phyloP scores from a whole-genome alignment of 108 stramenopile species.

The Nitzschia putrida region DNA sequence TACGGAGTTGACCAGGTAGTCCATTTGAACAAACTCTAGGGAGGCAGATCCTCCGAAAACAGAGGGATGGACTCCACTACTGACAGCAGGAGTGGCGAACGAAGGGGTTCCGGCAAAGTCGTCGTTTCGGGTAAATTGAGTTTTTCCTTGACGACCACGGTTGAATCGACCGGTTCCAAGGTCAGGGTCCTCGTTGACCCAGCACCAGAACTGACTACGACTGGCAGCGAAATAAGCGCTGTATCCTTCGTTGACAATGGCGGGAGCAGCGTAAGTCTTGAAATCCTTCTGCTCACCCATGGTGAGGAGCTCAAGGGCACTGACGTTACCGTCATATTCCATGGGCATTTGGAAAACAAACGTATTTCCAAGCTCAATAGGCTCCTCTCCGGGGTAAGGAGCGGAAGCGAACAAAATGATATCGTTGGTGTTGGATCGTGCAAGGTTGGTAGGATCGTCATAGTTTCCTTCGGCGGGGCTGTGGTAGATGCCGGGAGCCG shows the following conservation, averaged over 20 bases:
- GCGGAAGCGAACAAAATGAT: slow-evolving; percentile 37
- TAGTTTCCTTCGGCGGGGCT: slow-evolving; percentile 41
- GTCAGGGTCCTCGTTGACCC: slow-evolving; percentile 11
- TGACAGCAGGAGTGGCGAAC: slow-evolving; percentile 22
- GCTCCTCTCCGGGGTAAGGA: slow-evolving; percentile 8
- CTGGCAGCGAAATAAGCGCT: slow-evolving; percentile 32
- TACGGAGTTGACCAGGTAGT: slow-evolving; percentile 4
- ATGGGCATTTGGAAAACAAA: slow-evolving; percentile 46
- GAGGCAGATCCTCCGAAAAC: slow-evolving; percentile 35
- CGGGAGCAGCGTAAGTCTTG: slow-evolving; percentile 39
- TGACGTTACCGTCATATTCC: slow-evolving; percentile 18
- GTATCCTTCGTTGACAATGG: slow-evolving; percentile 35
- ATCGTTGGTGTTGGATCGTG: slow-evolving; percentile 42
- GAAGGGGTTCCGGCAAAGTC: slow-evolving; percentile 21
- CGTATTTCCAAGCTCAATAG: slow-evolving; percentile 21
- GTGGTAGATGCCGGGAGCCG: slow-evolving; percentile 46
- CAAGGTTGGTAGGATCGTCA: slow-evolving; percentile 20
- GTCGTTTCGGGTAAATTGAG: slow-evolving; percentile 14
- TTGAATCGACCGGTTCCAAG: slow-evolving; percentile 26
- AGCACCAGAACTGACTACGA: slow-evolving; percentile 37
- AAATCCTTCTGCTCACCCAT: slow-evolving; percentile 21
- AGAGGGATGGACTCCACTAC: slow-evolving; percentile 8
- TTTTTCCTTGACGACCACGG: slow-evolving; percentile 9
- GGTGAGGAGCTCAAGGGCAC: slow-evolving; percentile 8
- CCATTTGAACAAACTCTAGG: slow-evolving; percentile 28